Evolutionary conservation across 176 grass and related monocot species (phyloP).

Genomic region (Bothriochloa decipiens): DNA sequence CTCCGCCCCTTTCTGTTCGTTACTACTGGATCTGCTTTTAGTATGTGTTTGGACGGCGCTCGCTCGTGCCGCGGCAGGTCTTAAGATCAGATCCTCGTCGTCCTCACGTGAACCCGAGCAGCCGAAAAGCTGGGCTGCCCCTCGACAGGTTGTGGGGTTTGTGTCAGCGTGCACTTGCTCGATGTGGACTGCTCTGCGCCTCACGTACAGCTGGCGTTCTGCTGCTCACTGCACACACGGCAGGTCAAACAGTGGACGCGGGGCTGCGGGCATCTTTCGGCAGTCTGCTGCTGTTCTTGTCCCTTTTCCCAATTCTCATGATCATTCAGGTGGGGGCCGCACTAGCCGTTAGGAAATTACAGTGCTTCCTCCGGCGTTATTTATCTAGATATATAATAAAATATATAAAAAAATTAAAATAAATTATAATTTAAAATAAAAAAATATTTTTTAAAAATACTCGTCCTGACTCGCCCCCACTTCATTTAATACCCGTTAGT

Average conservation of each 20-base stretch:
- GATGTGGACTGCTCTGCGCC: background rate
- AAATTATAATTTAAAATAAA: no score
- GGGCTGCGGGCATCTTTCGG: constrained; percentile 32
- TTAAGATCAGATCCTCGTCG: background rate
- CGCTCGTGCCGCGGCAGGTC: background rate
- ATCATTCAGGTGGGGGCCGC: constrained; percentile 32
- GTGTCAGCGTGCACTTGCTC: background rate
- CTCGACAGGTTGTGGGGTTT: background rate
- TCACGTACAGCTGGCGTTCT: background rate
- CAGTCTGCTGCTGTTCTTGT: background rate
- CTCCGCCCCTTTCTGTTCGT: background rate
- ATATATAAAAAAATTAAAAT: no score
- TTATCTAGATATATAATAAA: no score
- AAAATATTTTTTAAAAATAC: background rate
- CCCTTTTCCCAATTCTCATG: background rate
- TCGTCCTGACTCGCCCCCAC: background rate
- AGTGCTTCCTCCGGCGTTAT: no score
- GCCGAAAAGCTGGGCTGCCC: background rate
- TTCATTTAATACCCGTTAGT: background rate
- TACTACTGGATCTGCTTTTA: background rate
- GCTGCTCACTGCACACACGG: no score
- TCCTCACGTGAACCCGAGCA: background rate
- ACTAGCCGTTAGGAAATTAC: constrained; percentile 3
- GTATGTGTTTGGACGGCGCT: constrained; percentile 29
- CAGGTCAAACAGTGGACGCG: background rate